Conservation (phyloP, 2,329 filamentous ascomycete species). For the Teratosphaeria nubilosa region DNA sequence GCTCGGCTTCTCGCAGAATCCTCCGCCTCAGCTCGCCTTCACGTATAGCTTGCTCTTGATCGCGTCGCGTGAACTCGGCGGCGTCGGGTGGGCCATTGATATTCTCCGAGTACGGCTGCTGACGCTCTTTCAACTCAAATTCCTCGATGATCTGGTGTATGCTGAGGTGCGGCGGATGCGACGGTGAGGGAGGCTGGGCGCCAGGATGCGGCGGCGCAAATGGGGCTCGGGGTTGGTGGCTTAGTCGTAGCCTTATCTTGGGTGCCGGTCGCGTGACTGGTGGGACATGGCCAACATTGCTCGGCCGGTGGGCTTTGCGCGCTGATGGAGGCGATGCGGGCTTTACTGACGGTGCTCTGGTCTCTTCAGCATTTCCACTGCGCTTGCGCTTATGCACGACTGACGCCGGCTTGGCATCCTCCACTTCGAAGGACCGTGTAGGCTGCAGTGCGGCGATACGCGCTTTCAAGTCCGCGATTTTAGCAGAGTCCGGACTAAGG, state of each 20-base stretch:
- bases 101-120: conserved; percentile 23
- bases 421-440: conserved; percentile 13
- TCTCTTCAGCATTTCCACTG: conserved; percentile 7
- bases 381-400: conserved; percentile 13
- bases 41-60: conserved; percentile 16
- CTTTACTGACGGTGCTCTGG: neutral
- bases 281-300: conserved; percentile 11
- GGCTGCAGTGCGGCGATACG: conserved; percentile 22
- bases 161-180: conserved; percentile 18
- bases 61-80: conserved; percentile 15
- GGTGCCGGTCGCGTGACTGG: conserved; percentile 14
- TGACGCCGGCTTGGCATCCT: conserved; percentile 3
- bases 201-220: conserved; percentile 23
- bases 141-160: conserved; percentile 24
- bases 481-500: conserved; percentile 7
- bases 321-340: conserved; percentile 10
- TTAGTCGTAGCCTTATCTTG: conserved; percentile 21
- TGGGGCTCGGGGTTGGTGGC: conserved; percentile 5
- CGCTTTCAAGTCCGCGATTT: conserved; percentile 20
- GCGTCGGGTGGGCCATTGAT: conserved; percentile 20
- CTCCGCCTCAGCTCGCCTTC: conserved; percentile 32
- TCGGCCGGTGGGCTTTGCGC: conserved; percentile 12
- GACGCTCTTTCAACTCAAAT: conserved; percentile 24
- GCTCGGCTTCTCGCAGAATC: conserved; percentile 60
- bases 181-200: conserved; percentile 17